Percentiles rank a stretch among this genome's conserved stretches.
phyloP scores from a whole-genome alignment of 2,329 filamentous ascomycete species.

The Bipolaris zeicola region DNA sequence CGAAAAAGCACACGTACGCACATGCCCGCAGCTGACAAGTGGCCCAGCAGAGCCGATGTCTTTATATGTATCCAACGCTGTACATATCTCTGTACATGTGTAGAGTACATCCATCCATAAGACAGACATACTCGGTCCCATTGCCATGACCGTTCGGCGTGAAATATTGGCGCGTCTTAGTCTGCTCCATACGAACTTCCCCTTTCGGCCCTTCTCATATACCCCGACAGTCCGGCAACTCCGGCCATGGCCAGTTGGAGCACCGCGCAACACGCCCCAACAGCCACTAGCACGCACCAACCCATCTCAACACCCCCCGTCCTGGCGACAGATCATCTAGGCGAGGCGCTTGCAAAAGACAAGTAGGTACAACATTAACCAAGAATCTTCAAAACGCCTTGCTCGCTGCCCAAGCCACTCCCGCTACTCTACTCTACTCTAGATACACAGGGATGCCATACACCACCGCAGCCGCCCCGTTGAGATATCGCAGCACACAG shows the following conservation, averaged over 20 bases:
- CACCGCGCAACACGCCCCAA: not conserved
- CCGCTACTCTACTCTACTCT: slow-evolving; percentile 32
- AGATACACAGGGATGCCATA: slow-evolving; percentile 95
- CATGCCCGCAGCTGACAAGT: not conserved
- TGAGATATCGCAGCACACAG: slow-evolving; percentile 90
- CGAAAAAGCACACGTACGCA: slow-evolving; percentile 7
- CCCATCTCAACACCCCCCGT: not conserved
- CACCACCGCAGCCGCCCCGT: slow-evolving; percentile 89
- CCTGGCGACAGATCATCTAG: not conserved
- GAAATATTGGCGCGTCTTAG: no score
- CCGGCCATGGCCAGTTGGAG: not conserved
- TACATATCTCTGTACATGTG: no score
- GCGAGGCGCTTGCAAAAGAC: not conserved
- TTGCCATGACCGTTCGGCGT: no score
- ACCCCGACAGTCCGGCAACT: not conserved
- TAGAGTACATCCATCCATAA: no score
- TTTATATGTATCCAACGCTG: no score
- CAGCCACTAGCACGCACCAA: not conserved
- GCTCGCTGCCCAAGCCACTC: not conserved
- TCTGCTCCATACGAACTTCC: no score
- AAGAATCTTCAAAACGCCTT: not conserved
- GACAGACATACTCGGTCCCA: no score
- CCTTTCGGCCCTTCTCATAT: not conserved
- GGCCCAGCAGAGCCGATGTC: not conserved
- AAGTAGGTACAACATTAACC: not conserved